A percentile compares a stretch with the other conserved stretches of the same genome.
Conservation (phyloP, 2,329 filamentous ascomycete genomes). For the Trichoderma citrinoviride region DNA sequence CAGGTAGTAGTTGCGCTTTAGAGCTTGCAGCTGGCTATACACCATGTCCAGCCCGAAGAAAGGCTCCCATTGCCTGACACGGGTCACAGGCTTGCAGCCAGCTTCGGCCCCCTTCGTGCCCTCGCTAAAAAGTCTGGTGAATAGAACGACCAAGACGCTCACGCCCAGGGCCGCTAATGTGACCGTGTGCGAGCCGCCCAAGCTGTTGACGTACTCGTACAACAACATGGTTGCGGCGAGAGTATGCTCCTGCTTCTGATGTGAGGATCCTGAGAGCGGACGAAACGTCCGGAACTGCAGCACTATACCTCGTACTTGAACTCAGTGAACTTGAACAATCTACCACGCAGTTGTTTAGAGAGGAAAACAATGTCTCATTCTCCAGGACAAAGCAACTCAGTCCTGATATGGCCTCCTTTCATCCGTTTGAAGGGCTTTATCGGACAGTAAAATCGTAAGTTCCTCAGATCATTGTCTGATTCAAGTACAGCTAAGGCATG, state of each 20-base stretch:
- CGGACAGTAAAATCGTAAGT: too few species aligned
- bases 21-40: conserved; percentile 23
- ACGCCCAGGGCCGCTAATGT: neutral
- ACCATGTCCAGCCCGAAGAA: conserved; percentile 26
- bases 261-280: neutral
- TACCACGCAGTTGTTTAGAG: too few species aligned
- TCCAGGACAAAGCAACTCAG: too few species aligned
- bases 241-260: neutral
- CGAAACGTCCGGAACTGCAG: too few species aligned
- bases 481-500: too few species aligned
- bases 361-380: too few species aligned
- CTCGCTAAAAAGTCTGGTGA: neutral
- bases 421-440: too few species aligned
- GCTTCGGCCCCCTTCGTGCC: neutral
- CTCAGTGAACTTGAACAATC: too few species aligned
- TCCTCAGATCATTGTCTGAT: too few species aligned
- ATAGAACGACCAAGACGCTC: neutral
- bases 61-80: conserved; percentile 24
- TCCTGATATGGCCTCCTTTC: too few species aligned
- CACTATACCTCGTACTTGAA: too few species aligned
- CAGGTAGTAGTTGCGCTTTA: conserved; percentile 25
- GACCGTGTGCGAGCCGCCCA: neutral
- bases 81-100: conserved; percentile 21
- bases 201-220: neutral
- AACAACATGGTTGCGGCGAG: neutral